Evolutionary conservation across 192 early-diverging fungal species (phyloP), one percentile per base, ranked within the genome.

Genomic region (Coemansia sp.): DNA sequence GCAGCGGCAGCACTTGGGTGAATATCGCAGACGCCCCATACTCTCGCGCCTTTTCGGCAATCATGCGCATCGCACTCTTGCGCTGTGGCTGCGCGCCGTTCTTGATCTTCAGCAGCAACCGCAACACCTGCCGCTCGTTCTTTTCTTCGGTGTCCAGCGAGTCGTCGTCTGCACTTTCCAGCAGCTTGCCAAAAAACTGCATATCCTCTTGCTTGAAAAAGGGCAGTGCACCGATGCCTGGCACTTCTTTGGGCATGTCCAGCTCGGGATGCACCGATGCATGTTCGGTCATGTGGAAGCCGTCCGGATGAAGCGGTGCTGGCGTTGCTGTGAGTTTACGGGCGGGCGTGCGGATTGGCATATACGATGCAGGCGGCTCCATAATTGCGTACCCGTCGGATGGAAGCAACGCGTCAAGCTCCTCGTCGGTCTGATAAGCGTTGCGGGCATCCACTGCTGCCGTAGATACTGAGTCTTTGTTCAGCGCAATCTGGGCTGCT

Each of bases 131-230:
- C 38, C 95, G 87, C 79, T 99, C 95, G 73, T 92, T 94, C 50
- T 91, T 81, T 64, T 97, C 97, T 29, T 93, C 94, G 4, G 89
- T 82, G 15, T 89, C 87, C 72, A 98, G 69, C 19, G 89, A 84
- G 24, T 81, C 78, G 62, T 99, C 97, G 65, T 91, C 90, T 60
- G 91, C 85, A 23, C 92, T 89, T 38, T 92, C 91, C 29, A 97
- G 61, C 37, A 99, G 81, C 69, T 90, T 92, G 37, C 91, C 94
- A 84, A 99, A 99, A 69, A 94, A 90, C 78, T 98, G 92, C 90
- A 94, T 92, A 79, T 99, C 97, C 60, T 96, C 97, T 35, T 90
- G 90, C 78, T 94, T 96, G 81, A 99, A 93, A 67, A 93, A 94
- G 7, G 95, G 91, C 17, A 99, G 79, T 23, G 87, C 84, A 0